Evolutionary conservation across 2,329 filamentous ascomycete genomes (phyloP).

Genomic region (Fusarium sororula): DNA sequence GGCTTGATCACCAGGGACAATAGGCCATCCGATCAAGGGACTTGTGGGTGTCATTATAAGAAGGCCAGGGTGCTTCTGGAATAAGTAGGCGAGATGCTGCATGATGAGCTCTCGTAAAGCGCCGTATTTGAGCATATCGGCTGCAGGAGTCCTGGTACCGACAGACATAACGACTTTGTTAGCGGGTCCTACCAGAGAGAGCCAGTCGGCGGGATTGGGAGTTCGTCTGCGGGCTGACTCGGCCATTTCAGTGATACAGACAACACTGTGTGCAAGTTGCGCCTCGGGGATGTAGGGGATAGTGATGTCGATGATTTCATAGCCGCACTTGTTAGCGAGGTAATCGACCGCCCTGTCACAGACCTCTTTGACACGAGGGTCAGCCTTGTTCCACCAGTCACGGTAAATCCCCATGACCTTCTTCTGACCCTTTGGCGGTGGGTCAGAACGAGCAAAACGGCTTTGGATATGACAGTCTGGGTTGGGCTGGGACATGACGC

Average conservation of each 20-base stretch:
- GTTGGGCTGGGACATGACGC: slow-evolving; percentile 79
- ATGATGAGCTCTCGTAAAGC: slow-evolving; percentile 80
- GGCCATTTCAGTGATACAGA: slow-evolving; percentile 78
- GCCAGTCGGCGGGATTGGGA: slow-evolving; percentile 57
- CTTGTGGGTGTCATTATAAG: slow-evolving; percentile 82
- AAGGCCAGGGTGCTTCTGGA: slow-evolving; percentile 75
- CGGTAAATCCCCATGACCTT: slow-evolving; percentile 78
- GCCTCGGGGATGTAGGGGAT: slow-evolving; percentile 75
- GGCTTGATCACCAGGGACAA: slow-evolving; percentile 64
- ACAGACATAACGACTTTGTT: slow-evolving; percentile 77
- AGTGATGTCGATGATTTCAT: slow-evolving; percentile 65
- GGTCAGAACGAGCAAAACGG: slow-evolving; percentile 68
- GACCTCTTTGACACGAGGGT: slow-evolving; percentile 67
- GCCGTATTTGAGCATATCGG: slow-evolving; percentile 77
- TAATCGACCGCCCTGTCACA: slow-evolving; percentile 71
- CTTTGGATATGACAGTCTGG: slow-evolving; percentile 67
- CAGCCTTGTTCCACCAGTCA: slow-evolving; percentile 60
- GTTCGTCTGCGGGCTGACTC: slow-evolving; percentile 55
- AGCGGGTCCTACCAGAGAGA: slow-evolving; percentile 67
- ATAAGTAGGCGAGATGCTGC: slow-evolving; percentile 79
- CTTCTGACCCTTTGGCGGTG: slow-evolving; percentile 53
- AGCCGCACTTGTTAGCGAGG: slow-evolving; percentile 60
- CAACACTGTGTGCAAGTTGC: slow-evolving; percentile 79
- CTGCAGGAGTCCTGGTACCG: slow-evolving; percentile 69
- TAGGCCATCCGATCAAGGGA: slow-evolving; percentile 79